Conservation (phyloP, 768 basidiomycete genomes). For the Asterophora lycoperdoides region DNA sequence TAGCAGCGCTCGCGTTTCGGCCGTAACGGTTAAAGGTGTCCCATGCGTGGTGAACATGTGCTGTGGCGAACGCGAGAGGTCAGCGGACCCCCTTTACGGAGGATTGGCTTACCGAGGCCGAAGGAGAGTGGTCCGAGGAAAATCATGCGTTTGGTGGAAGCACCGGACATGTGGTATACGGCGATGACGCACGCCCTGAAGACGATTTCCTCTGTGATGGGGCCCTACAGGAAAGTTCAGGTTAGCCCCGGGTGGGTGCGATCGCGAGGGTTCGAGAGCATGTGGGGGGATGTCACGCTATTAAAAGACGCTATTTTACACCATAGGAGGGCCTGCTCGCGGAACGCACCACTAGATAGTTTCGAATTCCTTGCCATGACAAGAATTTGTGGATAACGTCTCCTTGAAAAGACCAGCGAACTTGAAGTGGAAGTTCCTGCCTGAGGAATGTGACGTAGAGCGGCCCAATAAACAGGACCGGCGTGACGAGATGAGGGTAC, state of each 20-base stretch:
- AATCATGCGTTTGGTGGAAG: conserved; percentile 55
- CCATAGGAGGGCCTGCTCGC: too few relatives aligned
- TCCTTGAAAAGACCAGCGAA: conserved; percentile 38
- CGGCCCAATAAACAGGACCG: conserved; percentile 74
- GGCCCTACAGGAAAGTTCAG: conserved; percentile 51
- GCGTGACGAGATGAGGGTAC: conserved; percentile 60
- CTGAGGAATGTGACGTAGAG: conserved; percentile 53
- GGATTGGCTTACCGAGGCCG: conserved; percentile 62
- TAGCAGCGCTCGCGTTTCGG: conserved; percentile 55
- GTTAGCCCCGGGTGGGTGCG: not conserved
- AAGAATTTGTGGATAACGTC: conserved; percentile 39
- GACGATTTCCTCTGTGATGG: conserved; percentile 88
- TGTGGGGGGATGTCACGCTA: too few relatives aligned
- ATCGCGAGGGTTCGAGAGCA: not conserved
- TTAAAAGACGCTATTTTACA: too few relatives aligned
- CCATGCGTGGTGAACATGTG: conserved; percentile 91
- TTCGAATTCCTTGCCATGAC: conserved; percentile 61
- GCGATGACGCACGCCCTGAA: conserved; percentile 84
- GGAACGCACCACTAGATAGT: conserved; percentile 50
- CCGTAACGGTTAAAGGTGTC: conserved; percentile 80
- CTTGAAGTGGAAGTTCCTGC: conserved; percentile 51
- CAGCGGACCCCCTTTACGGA: not conserved
- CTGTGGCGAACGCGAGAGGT: conserved; percentile 32
- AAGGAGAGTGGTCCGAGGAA: conserved; percentile 84
- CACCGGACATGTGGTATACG: conserved; percentile 64